A percentile compares a stretch with the other conserved stretches of the same genome.
phyloP scores from a whole-genome alignment of 805 yeast species.

The Candida endomychidarum region DNA sequence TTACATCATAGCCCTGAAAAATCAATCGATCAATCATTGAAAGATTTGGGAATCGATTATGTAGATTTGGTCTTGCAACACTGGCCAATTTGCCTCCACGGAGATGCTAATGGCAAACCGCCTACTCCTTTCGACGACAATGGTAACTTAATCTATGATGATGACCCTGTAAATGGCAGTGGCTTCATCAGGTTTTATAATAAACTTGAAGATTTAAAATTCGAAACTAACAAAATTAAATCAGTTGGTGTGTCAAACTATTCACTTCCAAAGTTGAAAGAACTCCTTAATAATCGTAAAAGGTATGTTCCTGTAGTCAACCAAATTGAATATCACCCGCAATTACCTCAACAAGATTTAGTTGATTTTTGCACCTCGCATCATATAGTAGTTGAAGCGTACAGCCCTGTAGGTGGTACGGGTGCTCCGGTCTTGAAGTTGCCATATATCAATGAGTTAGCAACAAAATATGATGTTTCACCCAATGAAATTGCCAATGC shows the following conservation, averaged over 20 bases:
- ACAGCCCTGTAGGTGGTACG: slow-evolving; percentile 61
- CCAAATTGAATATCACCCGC: slow-evolving; percentile 39
- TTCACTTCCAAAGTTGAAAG: slow-evolving; percentile 26
- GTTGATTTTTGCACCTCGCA: slow-evolving; percentile 37
- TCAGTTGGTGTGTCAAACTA: slow-evolving; percentile 40
- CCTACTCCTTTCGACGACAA: slow-evolving; percentile 34
- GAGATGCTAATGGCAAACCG: slow-evolving; percentile 42
- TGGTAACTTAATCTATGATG: slow-evolving; percentile 35
- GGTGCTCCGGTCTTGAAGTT: slow-evolving; percentile 64
- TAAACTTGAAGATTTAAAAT: slow-evolving; percentile 27
- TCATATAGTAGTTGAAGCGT: slow-evolving; percentile 49
- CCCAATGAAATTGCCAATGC: slow-evolving; percentile 61
- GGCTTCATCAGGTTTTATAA: slow-evolving; percentile 32
- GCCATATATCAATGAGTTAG: slow-evolving; percentile 51
- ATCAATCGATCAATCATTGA: slow-evolving; percentile 42
- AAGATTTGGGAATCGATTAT: slow-evolving; percentile 42
- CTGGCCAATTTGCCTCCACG: slow-evolving; percentile 47
- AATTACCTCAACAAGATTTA: slow-evolving; percentile 40
- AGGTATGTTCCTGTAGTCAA: slow-evolving; percentile 30
- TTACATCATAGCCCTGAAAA: slow-evolving; percentile 39
- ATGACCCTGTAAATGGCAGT: slow-evolving; percentile 34
- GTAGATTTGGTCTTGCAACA: slow-evolving; percentile 49
- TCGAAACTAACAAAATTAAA: slow-evolving; percentile 29
- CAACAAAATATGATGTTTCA: slow-evolving; percentile 52
- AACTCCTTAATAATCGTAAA: slow-evolving; percentile 24